Base-by-base conservation (phyloP, 192 early-diverging fungal species). In the Coemansia sp. region DNA sequence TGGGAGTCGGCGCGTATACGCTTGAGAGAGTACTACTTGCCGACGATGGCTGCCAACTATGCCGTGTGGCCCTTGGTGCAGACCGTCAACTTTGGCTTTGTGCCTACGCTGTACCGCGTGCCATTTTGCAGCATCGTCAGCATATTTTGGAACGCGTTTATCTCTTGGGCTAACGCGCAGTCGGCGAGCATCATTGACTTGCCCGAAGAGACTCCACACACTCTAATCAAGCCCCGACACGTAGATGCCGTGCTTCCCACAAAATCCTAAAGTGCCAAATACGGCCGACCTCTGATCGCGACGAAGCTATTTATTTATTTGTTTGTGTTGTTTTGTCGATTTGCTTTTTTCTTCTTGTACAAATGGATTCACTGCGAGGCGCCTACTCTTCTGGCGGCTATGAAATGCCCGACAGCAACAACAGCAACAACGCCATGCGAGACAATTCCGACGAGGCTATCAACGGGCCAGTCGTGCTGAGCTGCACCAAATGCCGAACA, bases 101-200 rank as follows among this genome's bases (percentile, higher is more conserved):
- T 90, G 47, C 91, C 91, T 2, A 71, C 89, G 35, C 65, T 79
- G 12, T 89, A 86, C 53, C 76, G 90, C 12, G 74, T 93, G 20
- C 91, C 91, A 12, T 90, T 93, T 71, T 86, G 87, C 32, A 91
- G 90, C 62, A 74, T 82, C 5, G 76, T 90, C 27, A 88, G 90
- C 38, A 85, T 93, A n/a, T 82, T 89, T 17, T 93, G 91, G 91
- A 92, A 90, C 56, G 73, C 85, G 7, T 91, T 89, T 73, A 81
- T 93, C 25, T 91, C 89, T 31, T 89, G 87, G 85, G 57, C 86
- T 0, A 91, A 91, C 35, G 67, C 68, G 3, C 67, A 64, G 37
- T 70, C 77, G 8, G 64, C 68, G 0, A 60, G 36, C 11, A 56
- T 39, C 1, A 47, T 73, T 22, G 71, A 79, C 35, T 32, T 79